Evolutionary conservation across 495 filamentous ascomycete species (phyloP).

Genomic region (Aspergillus cavernicola): DNA sequence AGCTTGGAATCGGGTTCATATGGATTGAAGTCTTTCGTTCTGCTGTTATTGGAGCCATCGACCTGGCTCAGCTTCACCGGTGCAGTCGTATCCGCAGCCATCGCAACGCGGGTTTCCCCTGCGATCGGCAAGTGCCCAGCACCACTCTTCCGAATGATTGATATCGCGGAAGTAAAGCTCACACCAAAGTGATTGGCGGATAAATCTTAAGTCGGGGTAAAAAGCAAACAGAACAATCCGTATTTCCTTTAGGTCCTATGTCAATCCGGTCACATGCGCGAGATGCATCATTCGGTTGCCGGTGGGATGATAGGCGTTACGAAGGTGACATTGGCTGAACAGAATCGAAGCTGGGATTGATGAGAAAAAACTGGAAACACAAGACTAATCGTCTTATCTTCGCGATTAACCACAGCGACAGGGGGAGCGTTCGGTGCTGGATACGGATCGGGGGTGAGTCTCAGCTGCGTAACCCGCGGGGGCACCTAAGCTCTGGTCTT

Average conservation of each 20-base stretch:
- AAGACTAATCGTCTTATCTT: background rate
- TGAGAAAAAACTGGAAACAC: background rate
- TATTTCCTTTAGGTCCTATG: constrained; percentile 12
- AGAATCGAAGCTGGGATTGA: background rate
- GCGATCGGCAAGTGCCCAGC: constrained; percentile 1
- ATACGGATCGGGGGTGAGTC: constrained; percentile 12
- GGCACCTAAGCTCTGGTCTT: background rate
- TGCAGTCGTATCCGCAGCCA: constrained; percentile 24
- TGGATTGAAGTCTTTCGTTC: constrained; percentile 20
- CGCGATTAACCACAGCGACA: background rate
- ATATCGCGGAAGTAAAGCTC: background rate
- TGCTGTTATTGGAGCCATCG: constrained; percentile 23
- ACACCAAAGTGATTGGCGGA: background rate
- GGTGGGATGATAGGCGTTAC: background rate
- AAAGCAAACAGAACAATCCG: background rate
- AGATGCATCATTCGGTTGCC: constrained; percentile 26
- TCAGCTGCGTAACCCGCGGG: background rate
- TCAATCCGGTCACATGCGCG: constrained; percentile 14
- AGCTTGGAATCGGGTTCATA: constrained; percentile 36
- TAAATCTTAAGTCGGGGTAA: background rate
- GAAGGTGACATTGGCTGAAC: background rate
- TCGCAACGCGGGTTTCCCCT: constrained; percentile 10
- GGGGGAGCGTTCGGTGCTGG: constrained; percentile 7
- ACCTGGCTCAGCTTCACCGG: constrained; percentile 20
- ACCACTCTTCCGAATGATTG: background rate